phyloP scores from a whole-genome alignment of 306 rosid species.

The Quercus parvula region DNA sequence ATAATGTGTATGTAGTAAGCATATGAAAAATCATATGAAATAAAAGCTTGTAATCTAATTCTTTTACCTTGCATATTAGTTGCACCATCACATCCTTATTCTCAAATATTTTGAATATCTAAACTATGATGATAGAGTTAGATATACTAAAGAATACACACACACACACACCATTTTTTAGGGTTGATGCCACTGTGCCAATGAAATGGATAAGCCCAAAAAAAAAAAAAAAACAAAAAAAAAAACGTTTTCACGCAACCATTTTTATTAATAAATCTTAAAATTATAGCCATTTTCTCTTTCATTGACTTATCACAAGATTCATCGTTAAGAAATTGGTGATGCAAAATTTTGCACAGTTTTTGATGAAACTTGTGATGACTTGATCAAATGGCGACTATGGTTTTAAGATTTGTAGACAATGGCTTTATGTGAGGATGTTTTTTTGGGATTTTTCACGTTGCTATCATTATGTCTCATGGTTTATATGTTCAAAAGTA shows the following conservation, averaged over 20 bases:
- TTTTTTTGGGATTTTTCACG: no score
- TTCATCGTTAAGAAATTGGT: no score
- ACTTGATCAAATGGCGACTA: no score
- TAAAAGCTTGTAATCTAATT: slow-evolving; percentile 4
- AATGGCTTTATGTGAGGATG: no score
- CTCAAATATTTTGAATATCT: neutral
- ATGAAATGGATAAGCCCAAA: neutral
- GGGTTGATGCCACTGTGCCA: neutral
- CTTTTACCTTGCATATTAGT: neutral
- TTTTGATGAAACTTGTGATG: no score
- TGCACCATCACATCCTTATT: slow-evolving; percentile 11
- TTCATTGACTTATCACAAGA: no score
- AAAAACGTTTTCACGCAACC: neutral
- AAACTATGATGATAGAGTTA: neutral
- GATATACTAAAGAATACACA: no score
- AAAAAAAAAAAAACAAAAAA: neutral
- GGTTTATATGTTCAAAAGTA: no score
- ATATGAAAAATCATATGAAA: neutral
- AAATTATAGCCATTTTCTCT: no score
- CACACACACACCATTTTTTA: neutral
- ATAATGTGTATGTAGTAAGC: slow-evolving; percentile 15
- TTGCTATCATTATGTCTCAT: no score
- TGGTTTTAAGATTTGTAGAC: no score
- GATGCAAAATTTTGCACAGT: no score
- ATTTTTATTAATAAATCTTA: neutral